phyloP scores from a whole-genome alignment of 2,329 filamentous ascomycete species.

The Colletotrichum musae region DNA sequence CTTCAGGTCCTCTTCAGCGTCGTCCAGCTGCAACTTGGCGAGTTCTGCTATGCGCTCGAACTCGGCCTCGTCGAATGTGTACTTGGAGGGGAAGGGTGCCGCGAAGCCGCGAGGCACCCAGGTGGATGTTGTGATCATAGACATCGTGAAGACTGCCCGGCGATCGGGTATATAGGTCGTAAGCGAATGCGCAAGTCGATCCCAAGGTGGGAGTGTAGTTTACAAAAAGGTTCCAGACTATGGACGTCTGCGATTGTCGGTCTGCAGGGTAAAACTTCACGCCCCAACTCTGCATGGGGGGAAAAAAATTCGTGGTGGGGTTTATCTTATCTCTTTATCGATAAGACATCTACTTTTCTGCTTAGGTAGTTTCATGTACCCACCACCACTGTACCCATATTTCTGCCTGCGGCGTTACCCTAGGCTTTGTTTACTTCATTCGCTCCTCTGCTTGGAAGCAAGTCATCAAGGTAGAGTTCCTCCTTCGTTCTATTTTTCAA shows the following conservation, averaged over 20 bases:
- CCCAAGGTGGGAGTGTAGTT: slow-evolving; percentile 1
- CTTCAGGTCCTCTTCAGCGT: slow-evolving; percentile 88
- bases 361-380: too few species aligned
- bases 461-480: neutral
- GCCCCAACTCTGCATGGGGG: slow-evolving; percentile 10
- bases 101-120: slow-evolving; percentile 86
- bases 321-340: slow-evolving; percentile 41
- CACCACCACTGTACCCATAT: too few species aligned
- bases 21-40: slow-evolving; percentile 86
- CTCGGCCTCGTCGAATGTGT: slow-evolving; percentile 82
- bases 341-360: slow-evolving; percentile 14
- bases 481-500: neutral
- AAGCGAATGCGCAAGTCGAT: slow-evolving; percentile 9
- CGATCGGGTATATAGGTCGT: slow-evolving; percentile 15
- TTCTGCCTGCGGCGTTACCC: neutral
- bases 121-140: slow-evolving; percentile 83
- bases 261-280: slow-evolving; percentile 17
- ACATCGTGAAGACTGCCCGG: slow-evolving; percentile 58
- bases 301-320: slow-evolving; percentile 42
- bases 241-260: neutral
- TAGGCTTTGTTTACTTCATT: slow-evolving; percentile 24
- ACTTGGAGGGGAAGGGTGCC: slow-evolving; percentile 81
- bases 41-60: slow-evolving; percentile 82
- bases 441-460: neutral
- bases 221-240: slow-evolving; percentile 21